A percentile compares a stretch with the other conserved stretches of the same genome.
These are phyloP conservation scores for Colletotrichum sp. DNA, from an alignment of 2,329 filamentous ascomycete species.

Conservation along the genomic window DNA sequence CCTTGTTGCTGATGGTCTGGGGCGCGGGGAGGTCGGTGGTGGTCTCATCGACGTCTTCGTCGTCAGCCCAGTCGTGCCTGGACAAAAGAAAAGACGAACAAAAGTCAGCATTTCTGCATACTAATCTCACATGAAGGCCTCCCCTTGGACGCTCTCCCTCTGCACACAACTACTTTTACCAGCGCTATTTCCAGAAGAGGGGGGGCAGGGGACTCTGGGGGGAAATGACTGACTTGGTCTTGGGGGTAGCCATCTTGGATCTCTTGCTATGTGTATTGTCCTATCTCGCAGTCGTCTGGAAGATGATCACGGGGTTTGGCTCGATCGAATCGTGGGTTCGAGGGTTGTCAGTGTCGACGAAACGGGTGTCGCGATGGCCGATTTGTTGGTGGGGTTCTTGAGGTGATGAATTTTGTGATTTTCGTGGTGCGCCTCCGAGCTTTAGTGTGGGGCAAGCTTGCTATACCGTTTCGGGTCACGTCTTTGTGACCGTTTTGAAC, in stretches of 20 bases:
- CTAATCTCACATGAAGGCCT: not conserved
- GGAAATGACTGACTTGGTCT: conserved; percentile 17
- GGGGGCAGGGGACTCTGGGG: not conserved
- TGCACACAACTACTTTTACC: not conserved
- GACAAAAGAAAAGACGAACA: not conserved
- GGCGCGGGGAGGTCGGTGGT: conserved; percentile 75
- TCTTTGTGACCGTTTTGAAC: not conserved
- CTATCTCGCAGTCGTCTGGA: not conserved
- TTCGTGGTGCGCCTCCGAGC: conserved; percentile 20
- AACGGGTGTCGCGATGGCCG: conserved; percentile 18
- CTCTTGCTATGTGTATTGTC: not conserved
- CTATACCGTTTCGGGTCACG: not conserved
- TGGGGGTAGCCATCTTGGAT: conserved; percentile 16
- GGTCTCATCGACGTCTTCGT: conserved; percentile 84
- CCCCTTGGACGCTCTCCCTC: not conserved
- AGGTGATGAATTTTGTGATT: conserved; percentile 18
- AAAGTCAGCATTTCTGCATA: not conserved
- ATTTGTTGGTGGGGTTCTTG: conserved; percentile 16
- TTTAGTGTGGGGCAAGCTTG: conserved; percentile 3
- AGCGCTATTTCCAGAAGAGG: not conserved
- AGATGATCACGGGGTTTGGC: not conserved
- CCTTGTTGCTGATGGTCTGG: conserved; percentile 94
- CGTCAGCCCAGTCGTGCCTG: conserved; percentile 90
- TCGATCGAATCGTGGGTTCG: not conserved
- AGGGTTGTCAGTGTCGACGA: conserved; percentile 8